These are phyloP conservation scores for Albifimbria verrucaria DNA, from an alignment of 2,329 filamentous ascomycete species.

Conservation along the genomic window DNA sequence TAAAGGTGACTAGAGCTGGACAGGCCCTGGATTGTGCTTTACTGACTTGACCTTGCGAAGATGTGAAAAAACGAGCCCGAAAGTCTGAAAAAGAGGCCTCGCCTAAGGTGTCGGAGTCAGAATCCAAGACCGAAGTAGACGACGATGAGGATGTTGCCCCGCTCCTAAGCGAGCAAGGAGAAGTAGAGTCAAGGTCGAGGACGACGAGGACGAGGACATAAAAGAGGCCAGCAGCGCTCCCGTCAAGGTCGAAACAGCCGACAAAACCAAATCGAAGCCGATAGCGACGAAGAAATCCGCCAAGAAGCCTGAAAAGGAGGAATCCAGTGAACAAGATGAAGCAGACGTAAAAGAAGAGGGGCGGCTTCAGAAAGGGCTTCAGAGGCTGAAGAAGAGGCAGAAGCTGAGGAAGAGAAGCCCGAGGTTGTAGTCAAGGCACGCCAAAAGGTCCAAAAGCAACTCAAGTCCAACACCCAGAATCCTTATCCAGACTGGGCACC, in stretches of 20 bases:
- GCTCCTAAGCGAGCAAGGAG: conserved; percentile 55
- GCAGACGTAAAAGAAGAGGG: conserved; percentile 19
- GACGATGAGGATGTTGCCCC: conserved; percentile 55
- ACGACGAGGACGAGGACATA: conserved; percentile 47
- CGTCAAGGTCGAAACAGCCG: conserved; percentile 20
- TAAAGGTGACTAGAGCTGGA: no score
- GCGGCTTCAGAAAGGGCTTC: conserved; percentile 28
- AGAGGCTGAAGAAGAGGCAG: conserved; percentile 45
- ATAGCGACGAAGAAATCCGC: conserved; percentile 10
- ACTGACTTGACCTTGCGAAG: no score
- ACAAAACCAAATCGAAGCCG: conserved; percentile 7
- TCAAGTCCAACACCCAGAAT: conserved; percentile 68
- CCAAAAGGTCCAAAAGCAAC: conserved; percentile 74
- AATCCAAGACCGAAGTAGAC: conserved; percentile 32
- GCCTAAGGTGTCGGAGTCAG: conserved; percentile 13
- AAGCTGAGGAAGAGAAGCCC: conserved; percentile 63
- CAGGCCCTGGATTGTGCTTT: no score
- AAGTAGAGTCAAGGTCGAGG: conserved; percentile 44
- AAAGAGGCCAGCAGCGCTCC: conserved; percentile 25
- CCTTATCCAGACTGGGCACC: conserved; percentile 95
- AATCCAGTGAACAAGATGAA: conserved; percentile 8
- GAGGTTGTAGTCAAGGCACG: conserved; percentile 70
- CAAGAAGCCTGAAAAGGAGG: conserved; percentile 22
- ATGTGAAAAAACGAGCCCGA: conserved; percentile 45
- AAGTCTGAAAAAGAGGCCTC: conserved; percentile 10